Conservation (phyloP, 164 flowering plant genomes). For the Vitis labrusca region DNA sequence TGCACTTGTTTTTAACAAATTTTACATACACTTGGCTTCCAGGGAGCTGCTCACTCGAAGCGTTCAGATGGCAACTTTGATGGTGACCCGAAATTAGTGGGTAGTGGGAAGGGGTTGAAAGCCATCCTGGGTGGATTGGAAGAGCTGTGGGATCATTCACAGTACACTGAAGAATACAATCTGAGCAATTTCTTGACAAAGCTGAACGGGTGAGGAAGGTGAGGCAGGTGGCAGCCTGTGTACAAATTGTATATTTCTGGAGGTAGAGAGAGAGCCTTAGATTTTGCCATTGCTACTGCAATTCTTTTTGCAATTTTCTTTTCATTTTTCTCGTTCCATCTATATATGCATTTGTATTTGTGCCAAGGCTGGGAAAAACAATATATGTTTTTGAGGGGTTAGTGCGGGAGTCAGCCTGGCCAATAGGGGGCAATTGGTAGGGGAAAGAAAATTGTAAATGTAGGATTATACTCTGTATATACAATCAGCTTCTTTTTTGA, state of each 20-base stretch:
- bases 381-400: background rate
- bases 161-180: constrained; percentile 91
- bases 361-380: background rate
- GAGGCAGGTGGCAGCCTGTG: constrained; percentile 3
- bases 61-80: constrained; percentile 38
- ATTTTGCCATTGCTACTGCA: constrained; percentile 26
- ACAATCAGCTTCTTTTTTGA: background rate
- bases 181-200: constrained; percentile 79
- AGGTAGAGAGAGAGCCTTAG: constrained; percentile 27
- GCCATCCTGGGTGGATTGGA: constrained; percentile 86
- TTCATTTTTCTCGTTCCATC: background rate
- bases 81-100: constrained; percentile 43
- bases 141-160: constrained; percentile 99
- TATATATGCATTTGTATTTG: too few species aligned
- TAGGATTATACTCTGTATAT: background rate
- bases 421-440: background rate
- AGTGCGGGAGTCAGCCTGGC: background rate
- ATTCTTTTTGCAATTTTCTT: constrained; percentile 12
- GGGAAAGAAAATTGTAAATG: background rate
- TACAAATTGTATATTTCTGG: constrained; percentile 37
- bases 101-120: constrained; percentile 80
- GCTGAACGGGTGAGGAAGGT: constrained; percentile 60
- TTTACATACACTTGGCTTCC: constrained; percentile 13
- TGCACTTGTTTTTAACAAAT: background rate
- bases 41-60: constrained; percentile 46